Conservation (phyloP, 2,329 filamentous ascomycete genomes). For the Truncatella angustata region DNA sequence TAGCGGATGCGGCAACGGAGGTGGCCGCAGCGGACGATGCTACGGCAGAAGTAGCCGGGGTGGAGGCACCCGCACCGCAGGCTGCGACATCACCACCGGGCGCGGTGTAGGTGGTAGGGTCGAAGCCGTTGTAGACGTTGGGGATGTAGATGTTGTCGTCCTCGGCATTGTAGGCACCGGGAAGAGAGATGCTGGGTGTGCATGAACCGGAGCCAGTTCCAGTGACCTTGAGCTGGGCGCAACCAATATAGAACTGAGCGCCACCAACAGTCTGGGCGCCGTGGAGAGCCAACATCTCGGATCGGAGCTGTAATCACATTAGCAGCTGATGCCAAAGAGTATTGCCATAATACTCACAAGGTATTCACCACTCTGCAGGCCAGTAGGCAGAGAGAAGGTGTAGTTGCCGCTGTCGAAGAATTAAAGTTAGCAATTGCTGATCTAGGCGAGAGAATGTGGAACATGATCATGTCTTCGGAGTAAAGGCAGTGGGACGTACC, state of each 20-base stretch:
- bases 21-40: neutral
- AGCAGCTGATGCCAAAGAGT: neutral
- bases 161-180: constrained; percentile 27
- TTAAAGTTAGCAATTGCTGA: too few species aligned
- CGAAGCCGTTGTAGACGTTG: constrained; percentile 30
- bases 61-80: constrained; percentile 14
- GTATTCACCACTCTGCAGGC: constrained; percentile 30
- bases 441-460: too few species aligned
- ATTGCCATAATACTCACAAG: constrained; percentile 21
- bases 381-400: constrained; percentile 25
- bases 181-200: constrained; percentile 28
- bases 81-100: constrained; percentile 21
- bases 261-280: constrained; percentile 24
- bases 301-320: constrained; percentile 25
- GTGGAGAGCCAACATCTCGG: constrained; percentile 33
- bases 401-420: constrained; percentile 22
- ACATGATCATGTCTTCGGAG: too few species aligned
- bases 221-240: constrained; percentile 29
- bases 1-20: constrained; percentile 1
- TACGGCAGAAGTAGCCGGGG: neutral
- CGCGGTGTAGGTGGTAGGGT: constrained; percentile 29
- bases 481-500: too few species aligned
- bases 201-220: constrained; percentile 26
- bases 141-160: constrained; percentile 28
- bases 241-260: constrained; percentile 34